Base-by-base conservation (phyloP, 1,139 yeast species). In the Zhuliangozyma blackwelliae region DNA sequence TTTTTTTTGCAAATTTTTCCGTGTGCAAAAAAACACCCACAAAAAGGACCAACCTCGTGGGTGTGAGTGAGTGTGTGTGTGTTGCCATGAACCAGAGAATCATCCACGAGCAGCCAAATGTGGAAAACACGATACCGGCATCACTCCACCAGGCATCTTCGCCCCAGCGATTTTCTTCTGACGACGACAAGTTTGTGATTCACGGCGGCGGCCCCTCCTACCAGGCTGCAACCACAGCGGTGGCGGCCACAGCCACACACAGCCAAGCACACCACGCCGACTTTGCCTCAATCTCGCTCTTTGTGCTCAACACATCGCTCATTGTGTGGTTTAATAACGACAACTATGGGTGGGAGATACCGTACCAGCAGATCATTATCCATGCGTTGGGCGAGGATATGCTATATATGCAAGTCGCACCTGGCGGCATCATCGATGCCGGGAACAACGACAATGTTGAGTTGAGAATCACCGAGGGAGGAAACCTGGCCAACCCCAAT, bases 131-230 rank as follows among this genome's bases (percentile, higher is more conserved):
- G 8, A 58, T 68, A 10, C 63, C 65, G 5, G 49, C 54, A 11
- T 40, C 50, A 10, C 49, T 55, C 21, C 70, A 63, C 45, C 68
- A 58, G 37, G 52, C 65, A 6, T 63, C 65, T 21, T 63, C 68
- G 2, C 77, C 77, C 1, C 74, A 65, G 32, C 46, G 51, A 31
- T 70, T 64, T 45, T 56, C 67, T 16, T 61, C 54, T 20, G 69
- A 65, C 36, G 71, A 66, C 40, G 76, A 71, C 46, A 68, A 68
- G 46, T 55, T 61, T 40, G 66, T 72, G 23, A 48, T 72, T 8
- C 63, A 67, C 42, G 70, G 65, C 5, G 75, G 75, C 5, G 72
- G 70, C 3, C 29, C 45, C 5, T 44, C 45, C 25, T 63, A 45
- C 37, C 21, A 25, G n/a, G 27, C 12, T 2, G 27, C 19, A 25